Percentiles rank a stretch among this genome's conserved stretches.
phyloP scores from a whole-genome alignment of 2,329 filamentous ascomycete genomes.

The Colletotrichum costaricense region DNA sequence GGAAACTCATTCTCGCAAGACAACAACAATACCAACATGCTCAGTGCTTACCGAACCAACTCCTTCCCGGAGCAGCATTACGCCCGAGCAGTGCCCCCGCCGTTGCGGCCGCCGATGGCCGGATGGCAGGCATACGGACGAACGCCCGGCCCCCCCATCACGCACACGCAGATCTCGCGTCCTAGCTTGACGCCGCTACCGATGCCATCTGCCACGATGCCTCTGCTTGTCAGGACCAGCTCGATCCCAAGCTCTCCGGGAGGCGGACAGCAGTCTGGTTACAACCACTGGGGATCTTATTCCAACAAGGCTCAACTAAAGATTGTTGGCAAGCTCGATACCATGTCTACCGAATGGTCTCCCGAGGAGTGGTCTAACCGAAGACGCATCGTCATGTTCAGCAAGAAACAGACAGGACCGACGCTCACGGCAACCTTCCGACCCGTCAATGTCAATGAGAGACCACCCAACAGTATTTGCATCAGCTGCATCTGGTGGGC shows the following conservation, averaged over 20 bases:
- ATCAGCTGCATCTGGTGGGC: constrained; percentile 99
- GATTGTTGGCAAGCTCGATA: constrained; percentile 84
- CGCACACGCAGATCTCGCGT: constrained; percentile 57
- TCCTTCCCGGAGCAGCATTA: constrained; percentile 62
- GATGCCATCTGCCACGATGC: constrained; percentile 56
- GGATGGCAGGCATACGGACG: constrained; percentile 57
- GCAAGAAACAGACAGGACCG: constrained; percentile 82
- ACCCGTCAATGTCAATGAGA: constrained; percentile 81
- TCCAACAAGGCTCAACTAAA: constrained; percentile 87
- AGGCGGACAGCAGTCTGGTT: constrained; percentile 57
- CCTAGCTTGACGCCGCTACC: constrained; percentile 61
- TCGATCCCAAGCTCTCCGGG: constrained; percentile 57
- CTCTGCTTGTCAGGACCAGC: constrained; percentile 67
- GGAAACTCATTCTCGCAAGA: constrained; percentile 51
- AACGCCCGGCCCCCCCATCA: constrained; percentile 46
- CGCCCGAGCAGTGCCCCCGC: constrained; percentile 46
- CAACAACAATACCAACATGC: constrained; percentile 64
- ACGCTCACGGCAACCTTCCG: constrained; percentile 85
- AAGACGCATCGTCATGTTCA: constrained; percentile 89
- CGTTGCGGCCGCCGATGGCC: constrained; percentile 51
- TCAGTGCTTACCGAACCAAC: constrained; percentile 64
- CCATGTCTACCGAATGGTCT: constrained; percentile 87
- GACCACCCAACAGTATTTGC: constrained; percentile 86
- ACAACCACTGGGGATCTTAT: constrained; percentile 85
- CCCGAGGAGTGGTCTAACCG: constrained; percentile 82